Evolutionary conservation across 1,284 basidiomycete species (phyloP), one percentile per base, ranked within the genome.

Genomic region (Ganoderma boninense): DNA sequence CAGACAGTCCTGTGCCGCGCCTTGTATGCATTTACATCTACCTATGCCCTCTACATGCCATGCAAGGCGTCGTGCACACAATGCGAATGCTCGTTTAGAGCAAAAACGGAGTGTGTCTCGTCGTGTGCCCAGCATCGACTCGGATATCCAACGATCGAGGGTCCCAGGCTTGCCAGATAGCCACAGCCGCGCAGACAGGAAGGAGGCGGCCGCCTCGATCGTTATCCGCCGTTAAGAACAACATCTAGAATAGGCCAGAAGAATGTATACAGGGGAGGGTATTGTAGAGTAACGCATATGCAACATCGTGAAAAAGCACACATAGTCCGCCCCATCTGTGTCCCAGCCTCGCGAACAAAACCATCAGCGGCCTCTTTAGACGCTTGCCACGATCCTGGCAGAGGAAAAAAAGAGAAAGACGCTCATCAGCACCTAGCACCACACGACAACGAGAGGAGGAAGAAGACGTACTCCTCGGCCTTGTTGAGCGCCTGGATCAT

Each of bases 401-500:
- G 14, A 52, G 3, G 1, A 38, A 38, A 38, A 43, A 6, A 38
- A 38, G 10, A 43, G 40, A 14, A 43, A 56, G 20, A 16, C 18
- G 11, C 29, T 40, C 23, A 69, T 60, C 67, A 64, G 40, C 32
- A 60, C 26, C 18, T 2, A 23, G 2, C 38, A 61, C 35, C 16
- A 65, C 20, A 49, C 46, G n/a, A n/a, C n/a, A n/a, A n/a, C n/a
- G n/a, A n/a, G 64, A 57, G 1, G 18, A 90, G 23, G 23, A 0
- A 43, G 23, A 0, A 43, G 23, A 69, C 93, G 76, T 80, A 95
- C 89, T 96, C 94, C 82, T 97, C 96, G 13, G 95, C 95, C 85
- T 96, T 95, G 82, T 96, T 96, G 71, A 97, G 86, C 42, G 95
- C 96, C 62, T 89, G 86, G 63, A 97, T 90, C 95, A 97, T 97